Base-by-base conservation (phyloP, 2,329 filamentous ascomycete genomes). In the Madurella fahalii region DNA sequence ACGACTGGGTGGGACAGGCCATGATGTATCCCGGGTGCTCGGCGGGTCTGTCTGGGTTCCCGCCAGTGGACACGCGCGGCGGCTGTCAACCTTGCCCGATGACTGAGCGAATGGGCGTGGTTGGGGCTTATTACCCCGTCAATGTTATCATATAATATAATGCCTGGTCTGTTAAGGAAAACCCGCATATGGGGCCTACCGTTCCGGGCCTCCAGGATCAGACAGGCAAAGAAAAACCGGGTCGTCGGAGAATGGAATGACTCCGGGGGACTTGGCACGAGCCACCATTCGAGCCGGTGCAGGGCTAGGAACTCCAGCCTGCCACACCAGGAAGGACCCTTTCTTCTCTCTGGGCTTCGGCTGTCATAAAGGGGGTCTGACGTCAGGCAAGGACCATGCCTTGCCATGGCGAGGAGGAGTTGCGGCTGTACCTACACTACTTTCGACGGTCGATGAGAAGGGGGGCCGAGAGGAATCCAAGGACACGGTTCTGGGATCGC, bases 401-500 rank as follows among this genome's bases (percentile, higher is more conserved):
- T 31, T 53, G 50, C 11, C 50, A 53, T 41, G 45, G 17, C 40
- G 44, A 48, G 13, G 34, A 9, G 31, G 41, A 41, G 50, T 18
- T 57, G 52, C 52, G 44, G 51, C n/a, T n/a, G n/a, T 49, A 58
- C 56, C 34, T 15, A 37, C 34, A 60, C 58, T 54, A 55, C 50
- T 48, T 48, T 52, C 45, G 32, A 34, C 25, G 50, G 32, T 46
- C 47, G 50, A 40, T 45, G 41, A 25, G 55, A 58, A 54, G 52
- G 50, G 50, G 49, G 46, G 50, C 32, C 39, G 52, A 48, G 47
- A 45, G 52, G 54, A 62, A 64, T 59, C 63, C 68, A 62, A 64
- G 65, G 66, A 67, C 68, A 67, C 64, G 67, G 67, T 61, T 61
- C 61, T 67, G 67, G 64, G 65, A 66, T 65, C 53, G 47, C 54